Evolutionary conservation across 116 monocot species (phyloP), one percentile per base, ranked within the genome.

Genomic region (Papilionanthe hybrid): DNA sequence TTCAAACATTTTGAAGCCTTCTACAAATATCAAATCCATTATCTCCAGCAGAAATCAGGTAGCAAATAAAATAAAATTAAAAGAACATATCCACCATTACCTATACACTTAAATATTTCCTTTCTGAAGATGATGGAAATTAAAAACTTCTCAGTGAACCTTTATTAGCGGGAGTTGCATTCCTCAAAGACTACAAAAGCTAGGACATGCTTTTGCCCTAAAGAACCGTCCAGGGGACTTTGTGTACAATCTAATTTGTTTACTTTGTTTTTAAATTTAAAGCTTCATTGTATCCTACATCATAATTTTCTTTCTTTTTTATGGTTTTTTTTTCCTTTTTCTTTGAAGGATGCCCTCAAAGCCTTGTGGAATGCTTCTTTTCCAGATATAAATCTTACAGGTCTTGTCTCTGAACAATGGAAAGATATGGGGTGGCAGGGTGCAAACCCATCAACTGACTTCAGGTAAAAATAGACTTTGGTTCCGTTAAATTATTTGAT

Each of bases 351-450:
- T 88, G 89, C 94, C 55, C 94, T 96, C 19, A 88, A 67, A 82
- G 88, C 90, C 72, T 79, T 96, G 74, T 96, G 96, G 96, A 49
- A 88, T 78, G 89, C 91, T 79, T 87, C 92, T 44, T 96, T 92
- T 78, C 94, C 96, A 42, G 87, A 87, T n/a, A 88, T 76, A 79
- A 82, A 85, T 15, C 92, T 93, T 48, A 86, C 72, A 73, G 87
- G 86, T 71, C 75, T 96, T 76, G 79, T 96, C 9, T 92, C 96
- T 43, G 92, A 93, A 66, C 93, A 96, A 67, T 96, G 96, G 94
- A 96, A 96, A 84, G 96, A 93, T 50, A 96, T 96, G 92, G 96
- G 96, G 9, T 96, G 96, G 96, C 96, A 96, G 77, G 94, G 96
- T 1, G 55, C 87, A 41, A 94, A 92, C 81, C 96, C 96, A 84